phyloP scores from a whole-genome alignment of 106 monocot species.

The Dendrobium nobile region DNA sequence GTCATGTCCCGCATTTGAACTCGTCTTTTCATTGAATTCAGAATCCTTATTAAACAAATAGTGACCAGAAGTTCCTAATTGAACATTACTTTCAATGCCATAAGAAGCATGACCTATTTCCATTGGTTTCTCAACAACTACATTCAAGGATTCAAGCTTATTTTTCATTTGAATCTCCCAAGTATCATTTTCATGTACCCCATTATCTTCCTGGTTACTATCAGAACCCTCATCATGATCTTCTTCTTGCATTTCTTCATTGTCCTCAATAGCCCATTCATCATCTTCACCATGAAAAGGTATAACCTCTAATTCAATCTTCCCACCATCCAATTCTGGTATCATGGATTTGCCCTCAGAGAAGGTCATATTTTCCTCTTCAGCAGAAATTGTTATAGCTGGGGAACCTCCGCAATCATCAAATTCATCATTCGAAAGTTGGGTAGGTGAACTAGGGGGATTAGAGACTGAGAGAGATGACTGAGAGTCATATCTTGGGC shows the following conservation, averaged over 20 bases:
- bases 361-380: slow-evolving; percentile 29
- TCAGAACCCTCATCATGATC: slow-evolving; percentile 64
- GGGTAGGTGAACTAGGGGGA: slow-evolving; percentile 76
- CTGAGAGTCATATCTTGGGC: slow-evolving; percentile 54
- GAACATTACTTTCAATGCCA: slow-evolving; percentile 40
- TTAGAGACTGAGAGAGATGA: slow-evolving; percentile 82
- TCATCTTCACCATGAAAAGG: slow-evolving; percentile 58
- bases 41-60: too few species aligned
- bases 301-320: slow-evolving; percentile 6
- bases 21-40: slow-evolving; percentile 18
- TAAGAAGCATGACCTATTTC: slow-evolving; percentile 43
- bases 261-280: slow-evolving; percentile 66
- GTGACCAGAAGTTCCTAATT: too few species aligned
- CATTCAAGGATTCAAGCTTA: slow-evolving; percentile 22
- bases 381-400: slow-evolving; percentile 29
- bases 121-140: slow-evolving; percentile 13
- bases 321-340: slow-evolving; percentile 20
- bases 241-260: slow-evolving; percentile 39
- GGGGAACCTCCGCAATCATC: slow-evolving; percentile 63
- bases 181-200: slow-evolving; percentile 39
- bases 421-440: slow-evolving; percentile 80
- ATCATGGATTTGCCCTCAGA: slow-evolving; percentile 34
- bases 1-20: background rate
- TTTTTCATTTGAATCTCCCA: slow-evolving; percentile 28
- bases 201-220: slow-evolving; percentile 49